phyloP scores from a whole-genome alignment of 306 rosid genomes.

The Potentilla sterilis region DNA sequence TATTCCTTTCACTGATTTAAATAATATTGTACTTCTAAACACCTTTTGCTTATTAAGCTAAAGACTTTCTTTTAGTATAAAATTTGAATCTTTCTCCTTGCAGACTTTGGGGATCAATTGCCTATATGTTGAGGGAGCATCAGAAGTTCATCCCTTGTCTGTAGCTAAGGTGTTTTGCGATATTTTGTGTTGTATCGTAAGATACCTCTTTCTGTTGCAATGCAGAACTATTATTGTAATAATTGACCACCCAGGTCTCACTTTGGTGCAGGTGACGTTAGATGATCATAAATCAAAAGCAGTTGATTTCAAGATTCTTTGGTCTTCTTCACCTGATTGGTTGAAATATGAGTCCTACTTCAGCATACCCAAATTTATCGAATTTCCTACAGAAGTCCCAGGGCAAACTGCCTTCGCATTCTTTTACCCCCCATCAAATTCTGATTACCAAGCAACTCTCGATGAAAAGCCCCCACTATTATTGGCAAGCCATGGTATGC shows the following conservation, averaged over 20 bases:
- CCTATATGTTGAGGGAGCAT: slow-evolving; percentile 86
- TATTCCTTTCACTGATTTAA: slow-evolving; percentile 81
- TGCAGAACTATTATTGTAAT: neutral
- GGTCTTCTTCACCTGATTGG: slow-evolving; percentile 91
- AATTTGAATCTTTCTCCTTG: slow-evolving; percentile 27
- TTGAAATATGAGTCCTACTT: slow-evolving; percentile 56
- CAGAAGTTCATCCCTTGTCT: slow-evolving; percentile 65
- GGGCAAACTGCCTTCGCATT: slow-evolving; percentile 90
- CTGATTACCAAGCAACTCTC: slow-evolving; percentile 51
- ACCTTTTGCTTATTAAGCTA: slow-evolving; percentile 14
- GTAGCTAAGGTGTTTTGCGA: slow-evolving; percentile 62
- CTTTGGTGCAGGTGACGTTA: slow-evolving; percentile 52
- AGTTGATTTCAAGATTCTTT: slow-evolving; percentile 57
- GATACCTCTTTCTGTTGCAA: slow-evolving; percentile 2
- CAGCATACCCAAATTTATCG: slow-evolving; percentile 78
- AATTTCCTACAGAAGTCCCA: slow-evolving; percentile 88
- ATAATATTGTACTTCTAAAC: slow-evolving; percentile 61
- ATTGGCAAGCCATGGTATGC: slow-evolving; percentile 83
- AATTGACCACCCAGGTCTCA: neutral
- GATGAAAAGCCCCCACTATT: slow-evolving; percentile 87
- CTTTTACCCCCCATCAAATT: slow-evolving; percentile 82
- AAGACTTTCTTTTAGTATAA: slow-evolving; percentile 11
- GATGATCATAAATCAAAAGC: slow-evolving; percentile 53
- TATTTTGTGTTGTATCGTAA: neutral
- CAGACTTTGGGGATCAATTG: slow-evolving; percentile 59